A percentile compares a stretch with the other conserved stretches of the same genome.
phyloP scores from a whole-genome alignment of 768 basidiomycete genomes.

The Rhizopogon sp. region DNA sequence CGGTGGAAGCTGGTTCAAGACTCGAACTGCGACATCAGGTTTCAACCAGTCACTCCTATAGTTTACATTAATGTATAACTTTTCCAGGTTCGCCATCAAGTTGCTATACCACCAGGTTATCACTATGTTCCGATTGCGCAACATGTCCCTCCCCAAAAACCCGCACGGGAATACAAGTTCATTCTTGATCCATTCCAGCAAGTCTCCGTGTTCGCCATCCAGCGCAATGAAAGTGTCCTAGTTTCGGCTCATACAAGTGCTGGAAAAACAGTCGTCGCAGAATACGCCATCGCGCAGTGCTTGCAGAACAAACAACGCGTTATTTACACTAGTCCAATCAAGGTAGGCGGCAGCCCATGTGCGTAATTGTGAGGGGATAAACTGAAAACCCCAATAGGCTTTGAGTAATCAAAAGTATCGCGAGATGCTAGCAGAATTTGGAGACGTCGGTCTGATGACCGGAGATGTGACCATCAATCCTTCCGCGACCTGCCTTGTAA shows the following conservation, averaged over 20 bases:
- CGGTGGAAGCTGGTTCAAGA: constrained; percentile 59
- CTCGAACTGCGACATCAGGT: constrained; percentile 83
- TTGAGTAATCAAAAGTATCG: constrained; percentile 98
- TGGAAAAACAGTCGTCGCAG: constrained; percentile 98
- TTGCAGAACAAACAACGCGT: constrained; percentile 91
- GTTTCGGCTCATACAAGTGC: constrained; percentile 99
- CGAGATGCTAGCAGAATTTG: constrained; percentile 95
- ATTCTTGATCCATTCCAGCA: constrained; percentile 95
- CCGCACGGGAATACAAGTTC: constrained; percentile 92
- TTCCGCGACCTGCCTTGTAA: constrained; percentile 92
- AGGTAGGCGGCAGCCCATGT: constrained; percentile 53
- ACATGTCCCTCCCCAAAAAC: constrained; percentile 88
- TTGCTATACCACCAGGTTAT: constrained; percentile 90
- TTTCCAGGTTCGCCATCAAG: constrained; percentile 85
- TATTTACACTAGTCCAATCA: constrained; percentile 99
- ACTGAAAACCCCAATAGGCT: constrained; percentile 52
- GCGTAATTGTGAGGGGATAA: constrained; percentile 8
- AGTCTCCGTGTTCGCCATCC: constrained; percentile 92
- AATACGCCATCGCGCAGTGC: constrained; percentile 98
- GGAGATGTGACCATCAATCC: constrained; percentile 99
- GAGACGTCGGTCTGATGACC: constrained; percentile 98
- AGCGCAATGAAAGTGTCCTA: constrained; percentile 94
- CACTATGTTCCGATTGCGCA: constrained; percentile 86
- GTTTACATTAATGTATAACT: constrained; percentile 2
- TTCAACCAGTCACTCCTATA: constrained; percentile 3